Evolutionary conservation across 179 eudicot genomes (phyloP).

Genomic region (Amaranthus tricolor): DNA sequence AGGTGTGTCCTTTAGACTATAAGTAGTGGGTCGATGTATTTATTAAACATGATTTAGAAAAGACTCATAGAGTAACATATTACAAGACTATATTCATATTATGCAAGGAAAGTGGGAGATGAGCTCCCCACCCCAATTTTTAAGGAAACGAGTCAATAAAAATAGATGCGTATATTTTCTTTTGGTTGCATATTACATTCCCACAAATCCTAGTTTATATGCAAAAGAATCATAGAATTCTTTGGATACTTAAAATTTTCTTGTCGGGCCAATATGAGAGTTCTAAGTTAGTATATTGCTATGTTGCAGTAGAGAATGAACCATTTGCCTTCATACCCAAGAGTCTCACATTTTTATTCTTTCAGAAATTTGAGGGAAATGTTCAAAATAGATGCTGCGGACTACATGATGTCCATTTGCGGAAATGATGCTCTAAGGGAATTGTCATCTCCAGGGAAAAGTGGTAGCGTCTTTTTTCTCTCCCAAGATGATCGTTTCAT

Average conservation of each 20-base stretch:
- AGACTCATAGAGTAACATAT: too few species aligned
- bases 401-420: conserved; percentile 97
- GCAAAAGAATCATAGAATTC: neutral
- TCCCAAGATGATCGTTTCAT: conserved; percentile 98
- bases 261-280: neutral
- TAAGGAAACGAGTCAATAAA: neutral
- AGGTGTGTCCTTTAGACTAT: too few species aligned
- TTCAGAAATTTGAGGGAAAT: conserved; percentile 85
- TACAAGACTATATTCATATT: neutral
- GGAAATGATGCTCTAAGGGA: conserved; percentile 95
- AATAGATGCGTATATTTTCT: neutral
- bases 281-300: neutral
- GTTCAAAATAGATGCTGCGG: conserved; percentile 98
- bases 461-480: conserved; percentile 94
- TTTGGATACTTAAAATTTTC: neutral
- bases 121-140: neutral
- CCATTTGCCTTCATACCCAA: conserved; percentile 6
- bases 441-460: conserved; percentile 95
- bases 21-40: too few species aligned
- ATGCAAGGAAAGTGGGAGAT: neutral
- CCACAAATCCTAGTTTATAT: neutral
- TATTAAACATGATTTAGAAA: too few species aligned
- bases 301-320: neutral
- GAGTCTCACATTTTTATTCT: conserved; percentile 2
- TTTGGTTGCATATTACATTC: neutral